Evolutionary conservation across 1,284 basidiomycete genomes (phyloP), one percentile per base, ranked within the genome.

Genomic region (Marasmius oreades): DNA sequence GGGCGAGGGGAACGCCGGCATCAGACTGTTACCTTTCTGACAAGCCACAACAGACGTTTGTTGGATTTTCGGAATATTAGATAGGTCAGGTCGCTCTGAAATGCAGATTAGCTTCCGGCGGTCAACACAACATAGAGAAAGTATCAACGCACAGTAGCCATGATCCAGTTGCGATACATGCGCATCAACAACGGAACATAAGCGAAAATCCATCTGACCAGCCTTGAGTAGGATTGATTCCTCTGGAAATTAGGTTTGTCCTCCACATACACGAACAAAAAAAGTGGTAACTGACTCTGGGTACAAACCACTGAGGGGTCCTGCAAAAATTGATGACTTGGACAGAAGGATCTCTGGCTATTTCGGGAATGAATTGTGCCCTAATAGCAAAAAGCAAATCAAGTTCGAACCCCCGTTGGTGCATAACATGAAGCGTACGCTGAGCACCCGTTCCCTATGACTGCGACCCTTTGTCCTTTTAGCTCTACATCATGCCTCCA

Each of bases 371-470:
- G 43, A 84, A 73, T 61, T 84, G 81, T 12, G 79, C 79, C n/a
- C 83, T 83, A 60, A 5, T 10, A 10, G 44, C 61, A 55, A 37
- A 26, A 47, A 53, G 39, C 56, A 31, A 37, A 24, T 22, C 28
- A 39, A 43, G 37, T 39, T 23, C 10, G 28, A n/a, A n/a, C n/a
- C n/a, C n/a, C n/a, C n/a, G n/a, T n/a, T n/a, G n/a, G n/a, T n/a
- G n/a, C n/a, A 44, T 64, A 58, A 37, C n/a, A 56, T 48, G 33
- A 61, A 55, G 70, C 73, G 67, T 66, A 78, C 82, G 75, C 77
- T 63, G 84, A 78, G 69, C 81, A 84, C 2, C 84, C 86, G 62
- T 85, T 85, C 20, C 85, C 86, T 62, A 87, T 78, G 16, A 88
- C 78, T 3, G 78, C 84, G 1, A 86, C 77, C 26, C 74, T 70